Evolutionary conservation across 2,329 filamentous ascomycete species (phyloP), one percentile per base, ranked within the genome.

Genomic region (Curvularia lunata): DNA sequence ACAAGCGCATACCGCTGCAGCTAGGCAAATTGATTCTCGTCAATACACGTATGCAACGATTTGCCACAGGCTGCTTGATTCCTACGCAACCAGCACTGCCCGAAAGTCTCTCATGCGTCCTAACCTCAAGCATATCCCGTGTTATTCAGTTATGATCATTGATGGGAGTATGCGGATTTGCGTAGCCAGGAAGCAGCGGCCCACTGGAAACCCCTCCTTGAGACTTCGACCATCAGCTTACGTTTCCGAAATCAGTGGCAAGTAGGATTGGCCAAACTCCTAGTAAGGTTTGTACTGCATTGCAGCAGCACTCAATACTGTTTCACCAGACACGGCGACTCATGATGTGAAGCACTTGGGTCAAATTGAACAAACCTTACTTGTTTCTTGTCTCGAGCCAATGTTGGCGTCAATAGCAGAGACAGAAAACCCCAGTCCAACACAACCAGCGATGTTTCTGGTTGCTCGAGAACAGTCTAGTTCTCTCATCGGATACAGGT

Each of bases 101-200:
- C 41, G 34, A 46, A 59, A 32, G 50, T 61, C 21, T 42, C 21
- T 47, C 48, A 62, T 63, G 59, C 50, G 48, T 25, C 21, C 21
- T 21, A 25, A 6, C 63, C 58, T 59, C 48, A 40, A 52, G 58
- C 48, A 56, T 32, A 48, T 58, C 57, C 52, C 59, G 47, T 60
- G 40, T 58, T 58, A 40, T 48, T 61, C 56, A 55, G 54, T 59
- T 56, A 54, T 64, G 67, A 67, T 71, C 56, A 69, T 63, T 48
- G 56, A 45, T 54, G 61, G 50, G 65, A 67, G 64, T 67, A 63
- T 64, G 63, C 54, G 58, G 64, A 66, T 25, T 28, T 60, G 65
- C 40, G 40, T 67, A 58, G 48, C 48, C 21, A 19, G 27, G 25
- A 25, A 13, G 19, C 37, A 23, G 37, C 27, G 23, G 52, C 45